phyloP scores from a whole-genome alignment of 768 basidiomycete genomes.

The Cyclocybe cylindracea region DNA sequence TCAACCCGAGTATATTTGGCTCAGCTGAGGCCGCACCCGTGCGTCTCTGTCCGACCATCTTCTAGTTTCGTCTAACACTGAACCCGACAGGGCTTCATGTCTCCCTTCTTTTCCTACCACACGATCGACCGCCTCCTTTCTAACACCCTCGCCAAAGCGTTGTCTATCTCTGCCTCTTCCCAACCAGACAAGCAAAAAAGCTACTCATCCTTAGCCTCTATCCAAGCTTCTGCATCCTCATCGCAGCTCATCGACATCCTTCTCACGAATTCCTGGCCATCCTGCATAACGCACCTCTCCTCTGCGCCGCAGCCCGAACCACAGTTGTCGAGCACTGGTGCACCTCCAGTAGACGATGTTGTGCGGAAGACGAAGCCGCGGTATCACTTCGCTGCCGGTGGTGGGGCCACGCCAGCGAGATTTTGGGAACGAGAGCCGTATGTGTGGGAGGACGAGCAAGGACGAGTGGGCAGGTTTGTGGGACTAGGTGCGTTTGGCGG shows the following conservation, averaged over 20 bases:
- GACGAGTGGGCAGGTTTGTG: constrained; percentile 76
- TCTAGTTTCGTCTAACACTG: constrained; percentile 5
- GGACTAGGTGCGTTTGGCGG: constrained; percentile 88
- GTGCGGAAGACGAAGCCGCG: constrained; percentile 72
- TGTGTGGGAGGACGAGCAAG: constrained; percentile 73
- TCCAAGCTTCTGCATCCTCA: constrained; percentile 59
- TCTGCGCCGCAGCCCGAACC: constrained; percentile 49
- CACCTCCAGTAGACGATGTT: constrained; percentile 64
- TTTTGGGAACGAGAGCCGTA: constrained; percentile 98
- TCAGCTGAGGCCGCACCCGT: constrained; percentile 67
- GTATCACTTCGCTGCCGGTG: constrained; percentile 81
- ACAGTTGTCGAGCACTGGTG: constrained; percentile 44
- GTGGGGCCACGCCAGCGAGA: constrained; percentile 54
- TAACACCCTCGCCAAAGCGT: constrained; percentile 60
- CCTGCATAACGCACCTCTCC: constrained; percentile 62
- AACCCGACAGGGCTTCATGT: constrained; percentile 64
- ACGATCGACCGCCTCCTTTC: constrained; percentile 73
- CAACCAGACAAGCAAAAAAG: constrained; percentile 37
- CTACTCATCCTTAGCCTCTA: constrained; percentile 67
- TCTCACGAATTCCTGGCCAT: constrained; percentile 79
- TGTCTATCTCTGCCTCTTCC: neutral
- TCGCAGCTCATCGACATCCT: constrained; percentile 79
- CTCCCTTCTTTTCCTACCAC: constrained; percentile 71
- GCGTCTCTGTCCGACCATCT: constrained; percentile 23
- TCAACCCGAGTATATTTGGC: constrained; percentile 59